Evolutionary conservation across 495 filamentous ascomycete genomes (phyloP).

Genomic region (Xylaria intraflava): DNA sequence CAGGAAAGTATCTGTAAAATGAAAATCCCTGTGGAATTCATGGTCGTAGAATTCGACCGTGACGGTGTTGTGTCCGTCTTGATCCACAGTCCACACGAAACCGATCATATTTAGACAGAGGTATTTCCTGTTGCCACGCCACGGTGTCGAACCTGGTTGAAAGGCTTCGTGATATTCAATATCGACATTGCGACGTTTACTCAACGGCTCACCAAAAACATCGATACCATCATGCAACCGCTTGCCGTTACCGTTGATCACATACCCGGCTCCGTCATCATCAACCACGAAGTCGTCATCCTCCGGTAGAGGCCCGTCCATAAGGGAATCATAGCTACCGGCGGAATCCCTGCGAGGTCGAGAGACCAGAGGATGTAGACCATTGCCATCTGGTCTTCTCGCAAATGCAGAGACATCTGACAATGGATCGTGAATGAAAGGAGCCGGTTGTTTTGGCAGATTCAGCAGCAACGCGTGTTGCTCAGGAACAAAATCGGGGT

Average conservation of each 20-base stretch:
- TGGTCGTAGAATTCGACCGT: slow-evolving; percentile 97
- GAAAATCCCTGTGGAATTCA: slow-evolving; percentile 84
- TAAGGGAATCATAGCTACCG: slow-evolving; percentile 47
- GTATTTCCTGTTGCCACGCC: slow-evolving; percentile 89
- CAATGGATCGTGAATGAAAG: slow-evolving; percentile 76
- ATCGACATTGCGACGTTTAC: slow-evolving; percentile 46
- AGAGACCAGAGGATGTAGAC: slow-evolving; percentile 44
- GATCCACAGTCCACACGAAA: slow-evolving; percentile 94
- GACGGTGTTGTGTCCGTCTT: slow-evolving; percentile 89
- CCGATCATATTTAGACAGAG: slow-evolving; percentile 89
- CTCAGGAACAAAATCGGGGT: slow-evolving; percentile 66
- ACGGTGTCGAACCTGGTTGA: slow-evolving; percentile 90
- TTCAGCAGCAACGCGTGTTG: slow-evolving; percentile 56
- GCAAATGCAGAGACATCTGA: slow-evolving; percentile 63
- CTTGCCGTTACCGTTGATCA: slow-evolving; percentile 63
- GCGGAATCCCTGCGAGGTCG: slow-evolving; percentile 35
- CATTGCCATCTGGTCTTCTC: slow-evolving; percentile 48
- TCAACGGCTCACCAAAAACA: slow-evolving; percentile 27
- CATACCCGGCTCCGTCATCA: slow-evolving; percentile 91
- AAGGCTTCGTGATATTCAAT: slow-evolving; percentile 75
- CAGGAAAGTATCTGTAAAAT: slow-evolving; percentile 91
- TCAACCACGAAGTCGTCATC: slow-evolving; percentile 84
- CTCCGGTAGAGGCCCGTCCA: slow-evolving; percentile 38
- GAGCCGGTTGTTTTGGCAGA: slow-evolving; percentile 60
- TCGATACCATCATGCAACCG: slow-evolving; percentile 49